These are phyloP conservation scores for Arthroderma uncinatum DNA, from an alignment of 2,329 filamentous ascomycete genomes.

Conservation along the genomic window DNA sequence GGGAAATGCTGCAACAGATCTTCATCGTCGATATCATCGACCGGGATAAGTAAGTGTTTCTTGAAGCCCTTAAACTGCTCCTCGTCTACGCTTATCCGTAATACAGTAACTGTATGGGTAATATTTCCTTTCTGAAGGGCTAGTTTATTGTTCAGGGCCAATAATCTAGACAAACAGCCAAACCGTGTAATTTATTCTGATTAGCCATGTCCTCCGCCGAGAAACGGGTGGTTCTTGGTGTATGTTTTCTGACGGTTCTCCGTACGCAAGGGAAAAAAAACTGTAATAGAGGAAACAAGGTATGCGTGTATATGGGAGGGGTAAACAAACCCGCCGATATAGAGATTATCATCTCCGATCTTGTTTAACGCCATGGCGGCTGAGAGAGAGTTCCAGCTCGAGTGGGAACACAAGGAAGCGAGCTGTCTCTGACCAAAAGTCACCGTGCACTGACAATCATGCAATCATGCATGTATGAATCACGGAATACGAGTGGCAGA, in stretches of 20 bases:
- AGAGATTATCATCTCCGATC: conserved; percentile 60
- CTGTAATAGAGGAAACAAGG: neutral
- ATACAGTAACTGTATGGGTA: conserved; percentile 80
- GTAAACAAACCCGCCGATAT: conserved; percentile 59
- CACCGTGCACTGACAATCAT: neutral
- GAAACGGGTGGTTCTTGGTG: no score
- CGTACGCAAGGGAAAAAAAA: neutral
- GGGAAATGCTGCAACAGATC: conserved; percentile 76
- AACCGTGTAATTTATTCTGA: neutral
- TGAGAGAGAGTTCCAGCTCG: neutral
- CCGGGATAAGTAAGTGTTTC: conserved; percentile 69
- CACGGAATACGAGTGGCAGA: neutral
- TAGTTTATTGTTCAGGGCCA: conserved; percentile 61
- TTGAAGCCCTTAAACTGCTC: conserved; percentile 51
- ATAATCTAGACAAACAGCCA: conserved; percentile 48
- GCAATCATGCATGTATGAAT: neutral
- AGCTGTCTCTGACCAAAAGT: neutral
- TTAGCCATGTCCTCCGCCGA: neutral
- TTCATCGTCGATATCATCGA: conserved; percentile 84
- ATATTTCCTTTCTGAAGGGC: conserved; percentile 62
- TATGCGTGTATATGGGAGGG: neutral
- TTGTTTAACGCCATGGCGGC: conserved; percentile 44
- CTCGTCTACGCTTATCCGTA: conserved; percentile 50
- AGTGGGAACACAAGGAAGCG: neutral
- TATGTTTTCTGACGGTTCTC: no score